Conservation (phyloP, 345 rosid genomes). For the Euclidium syriacum region DNA sequence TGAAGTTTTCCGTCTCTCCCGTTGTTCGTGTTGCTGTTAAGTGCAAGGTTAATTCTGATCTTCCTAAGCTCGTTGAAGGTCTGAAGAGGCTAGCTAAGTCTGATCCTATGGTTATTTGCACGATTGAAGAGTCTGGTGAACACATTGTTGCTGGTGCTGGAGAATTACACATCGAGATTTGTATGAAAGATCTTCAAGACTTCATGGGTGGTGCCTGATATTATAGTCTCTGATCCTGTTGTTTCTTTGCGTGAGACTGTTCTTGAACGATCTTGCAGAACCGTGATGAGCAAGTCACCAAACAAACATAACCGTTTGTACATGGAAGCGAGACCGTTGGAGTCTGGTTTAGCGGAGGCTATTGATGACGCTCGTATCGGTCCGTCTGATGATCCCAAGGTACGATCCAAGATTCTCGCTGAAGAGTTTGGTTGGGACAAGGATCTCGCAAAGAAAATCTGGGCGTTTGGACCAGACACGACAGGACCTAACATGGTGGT, state of each 20-base stretch:
- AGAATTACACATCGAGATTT: slow-evolving; percentile 67
- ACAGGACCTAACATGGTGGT: slow-evolving; percentile 77
- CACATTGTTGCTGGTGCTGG: slow-evolving; percentile 83
- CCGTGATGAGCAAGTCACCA: slow-evolving; percentile 26
- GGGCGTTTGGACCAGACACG: slow-evolving; percentile 80
- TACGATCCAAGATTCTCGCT: slow-evolving; percentile 56
- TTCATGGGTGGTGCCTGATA: slow-evolving; percentile 83
- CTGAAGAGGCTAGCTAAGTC: slow-evolving; percentile 72
- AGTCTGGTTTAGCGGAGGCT: slow-evolving; percentile 72
- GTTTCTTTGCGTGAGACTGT: slow-evolving; percentile 64
- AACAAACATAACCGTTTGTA: slow-evolving; percentile 65
- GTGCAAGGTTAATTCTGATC: slow-evolving; percentile 72
- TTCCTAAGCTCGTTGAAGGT: slow-evolving; percentile 78
- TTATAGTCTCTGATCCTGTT: slow-evolving; percentile 56
- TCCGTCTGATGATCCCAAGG: slow-evolving; percentile 72
- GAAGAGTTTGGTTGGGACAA: slow-evolving; percentile 83
- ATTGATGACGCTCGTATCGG: slow-evolving; percentile 71
- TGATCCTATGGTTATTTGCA: slow-evolving; percentile 74
- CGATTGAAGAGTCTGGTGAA: slow-evolving; percentile 72
- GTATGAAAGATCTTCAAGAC: slow-evolving; percentile 63
- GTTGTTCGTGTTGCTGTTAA: slow-evolving; percentile 82
- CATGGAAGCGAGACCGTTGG: slow-evolving; percentile 78
- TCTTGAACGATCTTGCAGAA: slow-evolving; percentile 11
- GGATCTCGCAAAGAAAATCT: slow-evolving; percentile 73
- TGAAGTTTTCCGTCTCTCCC: slow-evolving; percentile 78